A percentile compares a stretch with the other conserved stretches of the same genome.
These are phyloP conservation scores for Populus hybrid DNA, from an alignment of 441 rosid genomes.

Conservation along the genomic window DNA sequence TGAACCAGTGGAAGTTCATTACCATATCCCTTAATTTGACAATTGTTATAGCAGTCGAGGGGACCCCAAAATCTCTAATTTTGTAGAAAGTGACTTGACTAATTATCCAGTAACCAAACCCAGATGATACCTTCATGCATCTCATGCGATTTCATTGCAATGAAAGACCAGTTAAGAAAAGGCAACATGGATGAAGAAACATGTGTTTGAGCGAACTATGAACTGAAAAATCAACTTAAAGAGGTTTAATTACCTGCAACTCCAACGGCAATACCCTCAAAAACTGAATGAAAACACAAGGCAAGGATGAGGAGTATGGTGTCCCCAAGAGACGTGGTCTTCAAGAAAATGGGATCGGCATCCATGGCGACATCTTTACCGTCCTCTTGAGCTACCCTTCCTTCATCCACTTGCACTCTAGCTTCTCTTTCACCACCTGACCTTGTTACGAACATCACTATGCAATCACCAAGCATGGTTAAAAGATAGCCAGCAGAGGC, in stretches of 20 bases:
- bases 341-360: slow-evolving; percentile 36
- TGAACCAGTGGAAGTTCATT: neutral
- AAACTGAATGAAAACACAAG: slow-evolving; percentile 77
- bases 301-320: slow-evolving; percentile 62
- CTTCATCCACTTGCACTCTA: slow-evolving; percentile 33
- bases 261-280: slow-evolving; percentile 80
- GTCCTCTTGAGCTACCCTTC: slow-evolving; percentile 16
- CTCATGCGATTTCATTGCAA: neutral
- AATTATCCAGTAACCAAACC: neutral
- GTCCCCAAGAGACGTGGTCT: slow-evolving; percentile 48
- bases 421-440: slow-evolving; percentile 21
- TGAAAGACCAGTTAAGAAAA: neutral
- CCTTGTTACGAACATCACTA: slow-evolving; percentile 32
- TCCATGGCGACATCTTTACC: slow-evolving; percentile 19
- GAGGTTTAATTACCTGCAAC: slow-evolving; percentile 46
- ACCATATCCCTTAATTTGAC: neutral
- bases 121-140: neutral
- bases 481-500: slow-evolving; percentile 62
- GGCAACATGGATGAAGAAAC: neutral
- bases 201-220: neutral
- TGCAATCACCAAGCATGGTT: slow-evolving; percentile 74
- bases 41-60: neutral
- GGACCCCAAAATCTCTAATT: neutral
- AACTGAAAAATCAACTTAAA: neutral
- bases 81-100: neutral